These are phyloP conservation scores for Mycena belliarum DNA, from an alignment of 768 basidiomycete species.

Conservation along the genomic window DNA sequence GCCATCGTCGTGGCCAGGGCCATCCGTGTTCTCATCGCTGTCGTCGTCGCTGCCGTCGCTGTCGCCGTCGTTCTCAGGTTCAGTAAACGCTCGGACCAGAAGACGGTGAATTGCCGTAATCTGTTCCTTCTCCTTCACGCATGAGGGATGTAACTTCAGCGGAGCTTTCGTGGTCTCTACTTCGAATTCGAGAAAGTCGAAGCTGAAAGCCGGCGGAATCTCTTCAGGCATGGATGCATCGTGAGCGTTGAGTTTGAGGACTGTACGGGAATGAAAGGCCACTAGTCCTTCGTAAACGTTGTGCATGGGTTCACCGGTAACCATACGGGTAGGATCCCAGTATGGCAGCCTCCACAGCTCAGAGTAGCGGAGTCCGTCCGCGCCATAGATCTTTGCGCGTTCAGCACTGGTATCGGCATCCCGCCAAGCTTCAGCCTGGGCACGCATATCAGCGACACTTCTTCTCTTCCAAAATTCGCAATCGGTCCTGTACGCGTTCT, in stretches of 20 bases:
- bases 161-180: not conserved
- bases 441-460: conserved; percentile 5
- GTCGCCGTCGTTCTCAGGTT: not conserved
- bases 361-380: conserved; percentile 24
- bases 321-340: conserved; percentile 26
- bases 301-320: conserved; percentile 33
- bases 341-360: conserved; percentile 29
- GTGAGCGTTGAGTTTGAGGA: conserved; percentile 10
- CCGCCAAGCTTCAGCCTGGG: conserved; percentile 13
- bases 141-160: not conserved
- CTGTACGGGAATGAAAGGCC: conserved; percentile 16
- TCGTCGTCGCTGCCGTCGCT: not conserved
- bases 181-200: not conserved
- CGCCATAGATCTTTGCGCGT: conserved; percentile 15
- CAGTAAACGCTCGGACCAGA: not conserved
- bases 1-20: too few species aligned
- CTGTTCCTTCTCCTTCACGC: not conserved
- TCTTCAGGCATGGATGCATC: not conserved
- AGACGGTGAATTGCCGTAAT: not conserved
- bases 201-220: not conserved
- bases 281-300: conserved; percentile 24
- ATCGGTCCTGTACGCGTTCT: conserved; percentile 3
- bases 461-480: conserved; percentile 9
- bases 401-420: conserved; percentile 4
- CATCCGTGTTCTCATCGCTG: too few species aligned